phyloP scores from a whole-genome alignment of 2,329 filamentous ascomycete species.

The Claviceps digitariae region DNA sequence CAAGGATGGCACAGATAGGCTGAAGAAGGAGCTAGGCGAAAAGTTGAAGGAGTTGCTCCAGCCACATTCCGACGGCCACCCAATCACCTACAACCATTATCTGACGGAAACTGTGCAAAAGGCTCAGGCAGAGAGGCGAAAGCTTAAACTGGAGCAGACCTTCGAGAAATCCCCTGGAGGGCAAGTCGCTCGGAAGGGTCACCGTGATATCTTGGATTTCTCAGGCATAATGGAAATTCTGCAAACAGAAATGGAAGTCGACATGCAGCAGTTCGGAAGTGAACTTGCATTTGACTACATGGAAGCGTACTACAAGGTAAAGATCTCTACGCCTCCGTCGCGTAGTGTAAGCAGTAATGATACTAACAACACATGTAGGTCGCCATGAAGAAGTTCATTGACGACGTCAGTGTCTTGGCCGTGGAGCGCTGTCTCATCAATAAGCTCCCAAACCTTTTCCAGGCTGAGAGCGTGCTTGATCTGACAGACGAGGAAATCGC shows the following conservation, averaged over 20 bases:
- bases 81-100: conserved; percentile 40
- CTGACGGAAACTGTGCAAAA: conserved; percentile 26
- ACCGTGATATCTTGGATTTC: too few relatives aligned
- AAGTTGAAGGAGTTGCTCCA: conserved; percentile 9
- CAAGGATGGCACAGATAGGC: conserved; percentile 8
- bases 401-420: conserved; percentile 13
- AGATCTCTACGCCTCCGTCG: too few relatives aligned
- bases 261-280: conserved; percentile 3
- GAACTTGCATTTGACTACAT: conserved; percentile 20
- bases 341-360: rapidly evolving
- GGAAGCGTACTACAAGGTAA: conserved; percentile 28
- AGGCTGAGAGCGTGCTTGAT: conserved; percentile 7
- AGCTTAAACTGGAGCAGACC: background rate
- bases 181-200: too few relatives aligned
- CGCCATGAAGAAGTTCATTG: conserved; percentile 10
- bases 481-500: conserved; percentile 9
- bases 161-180: too few relatives aligned
- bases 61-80: conserved; percentile 19
- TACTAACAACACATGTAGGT: conserved; percentile 6
- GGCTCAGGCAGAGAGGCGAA: conserved; percentile 9
- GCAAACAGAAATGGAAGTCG: background rate
- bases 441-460: conserved; percentile 10
- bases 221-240: too few relatives aligned
- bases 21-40: conserved; percentile 13
- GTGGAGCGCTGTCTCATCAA: conserved; percentile 12